Conservation (phyloP, 495 filamentous ascomycete genomes). For the Trypethelium eluteriae region DNA sequence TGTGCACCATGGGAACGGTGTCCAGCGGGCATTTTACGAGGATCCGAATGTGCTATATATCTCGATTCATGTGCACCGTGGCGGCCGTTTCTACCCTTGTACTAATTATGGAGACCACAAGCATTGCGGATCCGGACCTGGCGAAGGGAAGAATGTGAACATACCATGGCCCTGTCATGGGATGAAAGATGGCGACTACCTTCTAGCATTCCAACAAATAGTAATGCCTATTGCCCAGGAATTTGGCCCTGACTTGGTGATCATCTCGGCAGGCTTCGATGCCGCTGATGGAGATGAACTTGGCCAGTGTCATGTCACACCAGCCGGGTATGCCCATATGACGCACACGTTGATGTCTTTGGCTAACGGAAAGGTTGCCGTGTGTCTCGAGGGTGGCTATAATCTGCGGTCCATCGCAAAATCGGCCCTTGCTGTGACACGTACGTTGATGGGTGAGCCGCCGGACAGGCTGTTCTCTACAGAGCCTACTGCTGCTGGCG, state of each 20-base stretch:
- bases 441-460: slow-evolving; percentile 89
- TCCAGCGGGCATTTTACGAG: slow-evolving; percentile 92
- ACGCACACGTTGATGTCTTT: slow-evolving; percentile 97
- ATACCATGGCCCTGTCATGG: slow-evolving; percentile 83
- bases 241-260: slow-evolving; percentile 89
- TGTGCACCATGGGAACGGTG: slow-evolving; percentile 81
- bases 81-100: slow-evolving; percentile 80
- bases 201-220: slow-evolving; percentile 89
- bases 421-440: slow-evolving; percentile 83
- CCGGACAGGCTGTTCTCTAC: slow-evolving; percentile 60
- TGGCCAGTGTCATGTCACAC: slow-evolving; percentile 84
- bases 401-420: slow-evolving; percentile 86
- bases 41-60: slow-evolving; percentile 95
- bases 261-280: slow-evolving; percentile 93
- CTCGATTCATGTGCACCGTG: slow-evolving; percentile 81
- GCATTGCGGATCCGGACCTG: slow-evolving; percentile 64
- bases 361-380: slow-evolving; percentile 82
- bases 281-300: slow-evolving; percentile 88
- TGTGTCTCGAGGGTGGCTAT: slow-evolving; percentile 92
- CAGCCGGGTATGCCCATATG: slow-evolving; percentile 93
- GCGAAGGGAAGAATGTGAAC: slow-evolving; percentile 85
- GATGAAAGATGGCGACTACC: slow-evolving; percentile 95
- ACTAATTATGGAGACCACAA: slow-evolving; percentile 65
- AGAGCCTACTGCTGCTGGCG: slow-evolving; percentile 40
- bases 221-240: slow-evolving; percentile 96